Conservation (phyloP, 495 filamentous ascomycete genomes). For the Hypomontagnella submonticulosa region DNA sequence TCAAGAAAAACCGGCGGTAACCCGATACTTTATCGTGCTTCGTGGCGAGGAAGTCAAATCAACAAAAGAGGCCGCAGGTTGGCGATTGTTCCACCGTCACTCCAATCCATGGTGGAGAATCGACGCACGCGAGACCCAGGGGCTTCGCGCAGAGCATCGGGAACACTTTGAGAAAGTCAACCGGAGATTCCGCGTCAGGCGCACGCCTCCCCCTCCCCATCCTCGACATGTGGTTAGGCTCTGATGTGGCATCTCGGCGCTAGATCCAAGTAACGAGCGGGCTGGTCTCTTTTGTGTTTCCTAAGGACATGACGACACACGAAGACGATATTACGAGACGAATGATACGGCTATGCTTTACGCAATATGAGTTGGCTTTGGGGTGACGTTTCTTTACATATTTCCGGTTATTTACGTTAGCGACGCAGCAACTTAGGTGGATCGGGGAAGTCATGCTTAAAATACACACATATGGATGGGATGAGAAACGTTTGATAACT, state of each 20-base stretch:
- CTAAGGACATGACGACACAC: neutral
- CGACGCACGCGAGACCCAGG: slow-evolving; percentile 35
- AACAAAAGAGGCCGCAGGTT: slow-evolving; percentile 35
- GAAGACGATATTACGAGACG: neutral
- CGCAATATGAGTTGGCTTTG: too few relatives aligned
- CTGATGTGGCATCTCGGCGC: neutral
- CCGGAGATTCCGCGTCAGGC: neutral
- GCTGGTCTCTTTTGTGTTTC: slow-evolving; percentile 5
- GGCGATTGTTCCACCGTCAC: slow-evolving; percentile 26
- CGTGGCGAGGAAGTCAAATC: slow-evolving; percentile 42
- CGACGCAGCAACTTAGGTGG: too few relatives aligned
- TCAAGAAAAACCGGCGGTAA: slow-evolving; percentile 1
- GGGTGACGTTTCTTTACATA: too few relatives aligned
- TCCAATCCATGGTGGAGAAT: slow-evolving; percentile 44
- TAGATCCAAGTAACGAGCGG: neutral
- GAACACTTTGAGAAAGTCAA: slow-evolving; percentile 23
- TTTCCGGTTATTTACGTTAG: too few relatives aligned
- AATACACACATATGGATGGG: too few relatives aligned
- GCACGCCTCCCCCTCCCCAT: neutral
- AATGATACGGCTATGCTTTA: neutral
- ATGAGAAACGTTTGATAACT: too few relatives aligned
- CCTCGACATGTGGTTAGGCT: neutral
- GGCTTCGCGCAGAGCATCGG: slow-evolving; percentile 29
- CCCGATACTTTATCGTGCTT: slow-evolving; percentile 33
- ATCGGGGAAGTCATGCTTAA: too few relatives aligned